These are phyloP conservation scores for Pseudopyricularia cyperi DNA, from an alignment of 2,329 filamentous ascomycete genomes.

Conservation along the genomic window DNA sequence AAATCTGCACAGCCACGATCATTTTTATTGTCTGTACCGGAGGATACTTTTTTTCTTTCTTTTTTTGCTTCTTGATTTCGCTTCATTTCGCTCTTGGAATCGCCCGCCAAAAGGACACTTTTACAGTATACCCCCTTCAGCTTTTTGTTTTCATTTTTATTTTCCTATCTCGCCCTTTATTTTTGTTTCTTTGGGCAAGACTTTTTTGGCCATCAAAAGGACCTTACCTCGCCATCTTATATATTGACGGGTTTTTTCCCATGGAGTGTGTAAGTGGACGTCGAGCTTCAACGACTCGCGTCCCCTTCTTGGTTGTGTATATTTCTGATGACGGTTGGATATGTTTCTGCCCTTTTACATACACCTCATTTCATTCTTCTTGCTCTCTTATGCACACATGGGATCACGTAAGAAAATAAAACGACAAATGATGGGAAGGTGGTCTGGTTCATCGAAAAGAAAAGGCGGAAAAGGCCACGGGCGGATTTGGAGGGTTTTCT, in stretches of 20 bases:
- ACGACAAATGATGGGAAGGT: too few relatives aligned
- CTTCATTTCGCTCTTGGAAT: background rate
- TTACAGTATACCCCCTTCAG: background rate
- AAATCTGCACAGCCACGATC: slow-evolving; percentile 1
- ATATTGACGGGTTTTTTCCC: too few relatives aligned
- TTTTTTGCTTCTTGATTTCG: background rate
- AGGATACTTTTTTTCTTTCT: background rate
- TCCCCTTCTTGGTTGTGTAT: too few relatives aligned
- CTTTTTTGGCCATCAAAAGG: background rate
- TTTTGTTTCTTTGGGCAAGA: background rate
- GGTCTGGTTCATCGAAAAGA: background rate
- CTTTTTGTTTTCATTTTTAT: background rate
- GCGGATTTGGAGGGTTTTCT: background rate
- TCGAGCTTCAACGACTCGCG: too few relatives aligned
- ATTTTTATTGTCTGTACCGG: slow-evolving; percentile 5
- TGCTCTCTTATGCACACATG: background rate
- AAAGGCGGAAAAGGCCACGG: background rate
- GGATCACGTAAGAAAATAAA: background rate
- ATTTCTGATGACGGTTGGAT: too few relatives aligned
- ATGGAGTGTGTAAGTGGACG: too few relatives aligned
- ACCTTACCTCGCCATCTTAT: background rate
- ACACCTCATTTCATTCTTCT: too few relatives aligned
- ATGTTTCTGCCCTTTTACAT: too few relatives aligned
- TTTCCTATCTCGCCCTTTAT: background rate
- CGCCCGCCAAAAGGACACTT: background rate